These are phyloP conservation scores for Solanum neorickii DNA, from an alignment of 257 asterid genomes.

Conservation along the genomic window DNA sequence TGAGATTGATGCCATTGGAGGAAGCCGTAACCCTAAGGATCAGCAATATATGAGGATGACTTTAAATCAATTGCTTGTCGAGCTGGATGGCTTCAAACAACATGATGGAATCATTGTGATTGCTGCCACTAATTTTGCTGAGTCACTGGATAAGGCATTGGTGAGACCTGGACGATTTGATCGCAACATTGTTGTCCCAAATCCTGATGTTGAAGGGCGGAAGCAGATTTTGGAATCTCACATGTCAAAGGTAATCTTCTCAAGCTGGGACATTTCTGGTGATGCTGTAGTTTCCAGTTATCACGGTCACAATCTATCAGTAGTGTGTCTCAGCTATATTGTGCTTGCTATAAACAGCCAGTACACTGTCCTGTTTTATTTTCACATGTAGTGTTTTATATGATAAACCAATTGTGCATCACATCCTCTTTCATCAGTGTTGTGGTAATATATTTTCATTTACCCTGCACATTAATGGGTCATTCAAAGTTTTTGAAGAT, in stretches of 20 bases:
- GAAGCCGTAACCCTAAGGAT: slow-evolving; percentile 79
- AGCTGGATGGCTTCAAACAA: slow-evolving; percentile 93
- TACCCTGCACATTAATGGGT: background rate
- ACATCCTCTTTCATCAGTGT: background rate
- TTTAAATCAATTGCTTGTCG: slow-evolving; percentile 83
- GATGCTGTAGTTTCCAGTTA: background rate
- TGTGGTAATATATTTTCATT: background rate
- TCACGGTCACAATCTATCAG: background rate
- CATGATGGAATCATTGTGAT: slow-evolving; percentile 89
- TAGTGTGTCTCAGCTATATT: background rate
- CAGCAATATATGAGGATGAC: slow-evolving; percentile 96
- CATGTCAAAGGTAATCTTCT: slow-evolving; percentile 70
- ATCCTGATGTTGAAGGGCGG: slow-evolving; percentile 97
- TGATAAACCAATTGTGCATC: background rate
- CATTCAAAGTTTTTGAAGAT: background rate
- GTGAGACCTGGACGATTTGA: slow-evolving; percentile 96
- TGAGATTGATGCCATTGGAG: slow-evolving; percentile 95
- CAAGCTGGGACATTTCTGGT: background rate
- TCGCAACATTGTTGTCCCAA: slow-evolving; percentile 87
- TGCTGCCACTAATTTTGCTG: slow-evolving; percentile 91
- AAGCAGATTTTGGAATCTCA: slow-evolving; percentile 86
- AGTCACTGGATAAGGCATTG: slow-evolving; percentile 88
- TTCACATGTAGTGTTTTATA: background rate
- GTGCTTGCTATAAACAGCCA: background rate
- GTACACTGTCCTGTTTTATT: background rate